A percentile compares a stretch with the other conserved stretches of the same genome.
These are phyloP conservation scores for Jasminum sambac DNA, from an alignment of 257 asterid species.

Conservation along the genomic window DNA sequence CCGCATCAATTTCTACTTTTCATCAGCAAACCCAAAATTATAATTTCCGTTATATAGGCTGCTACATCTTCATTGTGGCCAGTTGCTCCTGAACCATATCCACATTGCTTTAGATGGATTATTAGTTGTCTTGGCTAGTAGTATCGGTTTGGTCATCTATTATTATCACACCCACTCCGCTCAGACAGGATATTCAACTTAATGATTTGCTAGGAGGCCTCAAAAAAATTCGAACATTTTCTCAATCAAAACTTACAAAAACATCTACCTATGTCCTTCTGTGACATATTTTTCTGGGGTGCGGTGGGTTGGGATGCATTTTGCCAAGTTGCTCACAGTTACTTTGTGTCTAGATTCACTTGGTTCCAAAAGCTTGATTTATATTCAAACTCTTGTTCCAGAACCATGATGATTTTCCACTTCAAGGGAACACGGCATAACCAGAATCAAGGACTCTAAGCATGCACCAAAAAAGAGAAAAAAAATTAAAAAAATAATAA, in stretches of 20 bases:
- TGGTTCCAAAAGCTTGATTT: background rate
- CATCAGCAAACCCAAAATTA: background rate
- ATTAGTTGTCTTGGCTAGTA: background rate
- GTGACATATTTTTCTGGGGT: background rate
- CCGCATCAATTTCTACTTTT: background rate
- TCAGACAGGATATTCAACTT: background rate
- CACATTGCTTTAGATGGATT: background rate
- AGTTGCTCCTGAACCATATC: background rate
- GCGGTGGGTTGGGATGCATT: background rate
- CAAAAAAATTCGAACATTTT: background rate
- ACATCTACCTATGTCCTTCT: background rate
- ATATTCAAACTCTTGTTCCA: background rate
- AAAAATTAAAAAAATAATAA: conserved; percentile 12
- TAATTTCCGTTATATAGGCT: background rate
- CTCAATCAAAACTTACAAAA: background rate
- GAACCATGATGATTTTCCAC: background rate
- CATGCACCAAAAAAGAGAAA: conserved; percentile 9
- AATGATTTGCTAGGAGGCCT: background rate
- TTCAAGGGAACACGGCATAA: background rate
- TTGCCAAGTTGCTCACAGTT: background rate
- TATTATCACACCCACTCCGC: background rate
- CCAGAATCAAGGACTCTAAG: background rate
- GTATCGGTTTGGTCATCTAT: background rate
- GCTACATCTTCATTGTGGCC: background rate
- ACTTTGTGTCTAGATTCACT: background rate